Conservation (phyloP, 164 flowering plant species). For the grape (Vitis vinifera) region DNA sequence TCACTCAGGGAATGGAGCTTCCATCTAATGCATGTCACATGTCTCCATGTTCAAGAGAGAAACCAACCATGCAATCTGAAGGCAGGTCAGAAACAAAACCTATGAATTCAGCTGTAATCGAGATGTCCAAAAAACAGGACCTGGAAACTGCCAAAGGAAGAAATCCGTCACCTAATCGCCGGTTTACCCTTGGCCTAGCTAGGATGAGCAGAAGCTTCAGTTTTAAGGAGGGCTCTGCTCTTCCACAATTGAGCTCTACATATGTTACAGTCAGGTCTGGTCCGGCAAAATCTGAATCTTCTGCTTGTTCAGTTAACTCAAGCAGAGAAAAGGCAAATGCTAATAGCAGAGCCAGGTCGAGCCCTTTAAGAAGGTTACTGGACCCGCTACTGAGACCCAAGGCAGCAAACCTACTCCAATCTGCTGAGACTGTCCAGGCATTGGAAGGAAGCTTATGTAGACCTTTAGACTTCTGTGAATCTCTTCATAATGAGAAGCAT, state of each 20-base stretch:
- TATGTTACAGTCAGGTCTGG: constrained; percentile 44
- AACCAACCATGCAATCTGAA: background rate
- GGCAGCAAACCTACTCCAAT: constrained; percentile 20
- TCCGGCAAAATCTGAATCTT: constrained; percentile 36
- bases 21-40: constrained; percentile 20
- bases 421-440: constrained; percentile 20
- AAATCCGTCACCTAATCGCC: constrained; percentile 49
- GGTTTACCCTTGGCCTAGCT: constrained; percentile 44
- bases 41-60: constrained; percentile 10
- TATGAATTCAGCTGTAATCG: constrained; percentile 7
- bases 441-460: constrained; percentile 24
- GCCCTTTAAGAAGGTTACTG: constrained; percentile 79
- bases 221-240: constrained; percentile 51
- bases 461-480: constrained; percentile 13
- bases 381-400: constrained; percentile 66
- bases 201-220: constrained; percentile 67
- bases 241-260: constrained; percentile 46
- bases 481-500: constrained; percentile 21
- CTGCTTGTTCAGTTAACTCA: constrained; percentile 21
- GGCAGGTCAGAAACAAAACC: constrained; percentile 6
- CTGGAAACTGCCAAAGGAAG: constrained; percentile 30
- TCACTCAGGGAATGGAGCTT: constrained; percentile 14
- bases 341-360: constrained; percentile 50
- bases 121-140: constrained; percentile 18
- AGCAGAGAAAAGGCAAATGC: constrained; percentile 27